phyloP scores from a whole-genome alignment of 192 early-diverging fungal species.

The Tieghemiomyces parasiticus region DNA sequence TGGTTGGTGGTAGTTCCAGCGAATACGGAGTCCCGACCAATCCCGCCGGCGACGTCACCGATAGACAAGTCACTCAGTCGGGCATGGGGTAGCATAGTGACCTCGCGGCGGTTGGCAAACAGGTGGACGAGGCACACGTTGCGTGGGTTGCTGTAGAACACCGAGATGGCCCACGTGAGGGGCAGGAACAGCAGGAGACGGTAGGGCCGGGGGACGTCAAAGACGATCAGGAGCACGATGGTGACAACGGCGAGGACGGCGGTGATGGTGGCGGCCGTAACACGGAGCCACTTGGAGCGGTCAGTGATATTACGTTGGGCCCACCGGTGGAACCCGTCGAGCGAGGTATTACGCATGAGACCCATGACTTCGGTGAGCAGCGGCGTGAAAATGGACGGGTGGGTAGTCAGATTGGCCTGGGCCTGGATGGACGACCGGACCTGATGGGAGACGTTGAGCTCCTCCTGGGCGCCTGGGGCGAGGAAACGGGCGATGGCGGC shows the following conservation, averaged over 20 bases:
- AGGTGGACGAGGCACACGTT: neutral
- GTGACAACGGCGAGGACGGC: neutral
- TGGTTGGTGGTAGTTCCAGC: too few relatives aligned
- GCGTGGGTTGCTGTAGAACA: neutral
- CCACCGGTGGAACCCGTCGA: neutral
- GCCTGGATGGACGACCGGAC: neutral
- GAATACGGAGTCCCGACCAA: too few relatives aligned
- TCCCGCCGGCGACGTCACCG: too few relatives aligned
- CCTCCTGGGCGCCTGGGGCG: neutral
- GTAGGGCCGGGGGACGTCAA: neutral
- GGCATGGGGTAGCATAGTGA: neutral
- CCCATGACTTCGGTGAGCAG: neutral
- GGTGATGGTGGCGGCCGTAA: neutral
- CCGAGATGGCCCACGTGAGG: neutral
- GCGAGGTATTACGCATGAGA: neutral
- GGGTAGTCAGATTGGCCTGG: neutral
- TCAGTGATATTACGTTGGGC: neutral
- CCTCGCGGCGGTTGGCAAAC: neutral
- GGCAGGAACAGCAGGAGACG: neutral
- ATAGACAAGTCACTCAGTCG: neutral
- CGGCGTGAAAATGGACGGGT: neutral
- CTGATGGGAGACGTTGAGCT: neutral
- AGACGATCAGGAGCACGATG: neutral
- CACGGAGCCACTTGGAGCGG: neutral
- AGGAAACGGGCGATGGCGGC: neutral